Conservation (phyloP, 1,284 basidiomycete genomes). For the Malassezia vespertilionis region DNA sequence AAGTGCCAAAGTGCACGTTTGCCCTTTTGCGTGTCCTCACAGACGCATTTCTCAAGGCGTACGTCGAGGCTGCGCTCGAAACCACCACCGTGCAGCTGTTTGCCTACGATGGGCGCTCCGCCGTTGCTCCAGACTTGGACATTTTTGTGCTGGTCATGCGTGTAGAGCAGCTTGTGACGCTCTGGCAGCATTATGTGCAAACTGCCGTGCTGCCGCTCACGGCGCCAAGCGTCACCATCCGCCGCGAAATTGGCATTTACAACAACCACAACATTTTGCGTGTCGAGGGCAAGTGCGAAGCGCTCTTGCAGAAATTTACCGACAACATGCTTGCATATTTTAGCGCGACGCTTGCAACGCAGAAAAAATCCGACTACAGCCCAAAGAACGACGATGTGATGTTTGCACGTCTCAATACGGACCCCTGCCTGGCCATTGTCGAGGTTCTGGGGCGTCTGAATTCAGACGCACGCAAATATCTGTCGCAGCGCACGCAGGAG, state of each 20-base stretch:
- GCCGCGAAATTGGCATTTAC: slow-evolving; percentile 86
- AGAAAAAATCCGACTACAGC: slow-evolving; percentile 93
- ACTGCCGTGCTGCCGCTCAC: slow-evolving; percentile 82
- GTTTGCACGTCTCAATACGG: slow-evolving; percentile 87
- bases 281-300: slow-evolving; percentile 76
- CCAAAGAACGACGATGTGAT: slow-evolving; percentile 76
- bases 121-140: slow-evolving; percentile 51
- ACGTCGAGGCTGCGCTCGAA: slow-evolving; percentile 81
- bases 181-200: slow-evolving; percentile 94
- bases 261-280: slow-evolving; percentile 79
- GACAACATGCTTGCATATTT: slow-evolving; percentile 54
- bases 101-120: slow-evolving; percentile 53
- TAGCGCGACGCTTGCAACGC: slow-evolving; percentile 66
- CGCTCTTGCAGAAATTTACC: slow-evolving; percentile 67
- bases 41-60: slow-evolving; percentile 72
- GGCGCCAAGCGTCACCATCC: slow-evolving; percentile 68
- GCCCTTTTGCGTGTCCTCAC: slow-evolving; percentile 73
- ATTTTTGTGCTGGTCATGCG: slow-evolving; percentile 55
- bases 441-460: slow-evolving; percentile 71
- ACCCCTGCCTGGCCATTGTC: slow-evolving; percentile 80
- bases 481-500: slow-evolving; percentile 61
- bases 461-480: slow-evolving; percentile 47
- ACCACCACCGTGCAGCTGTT: slow-evolving; percentile 67
- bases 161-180: slow-evolving; percentile 79
- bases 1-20: slow-evolving; percentile 70